A percentile compares a stretch with the other conserved stretches of the same genome.
These are phyloP conservation scores for Cladophialophora exuberans DNA, from an alignment of 2,329 filamentous ascomycete genomes.

Conservation along the genomic window DNA sequence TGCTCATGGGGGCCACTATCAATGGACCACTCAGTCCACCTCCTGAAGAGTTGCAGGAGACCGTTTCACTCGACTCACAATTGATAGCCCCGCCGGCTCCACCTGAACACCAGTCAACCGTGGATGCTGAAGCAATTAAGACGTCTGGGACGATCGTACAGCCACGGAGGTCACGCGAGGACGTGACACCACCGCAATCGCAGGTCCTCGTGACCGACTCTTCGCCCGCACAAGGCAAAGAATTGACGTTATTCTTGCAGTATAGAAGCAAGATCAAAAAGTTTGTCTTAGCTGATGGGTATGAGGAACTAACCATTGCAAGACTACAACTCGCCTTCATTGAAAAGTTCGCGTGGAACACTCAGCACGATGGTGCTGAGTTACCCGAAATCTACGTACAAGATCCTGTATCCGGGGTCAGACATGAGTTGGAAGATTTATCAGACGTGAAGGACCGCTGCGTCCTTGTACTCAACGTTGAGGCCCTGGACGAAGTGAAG, in stretches of 20 bases:
- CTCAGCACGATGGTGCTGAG: conserved; percentile 88
- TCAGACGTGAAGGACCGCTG: conserved; percentile 91
- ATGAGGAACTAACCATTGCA: conserved; percentile 81
- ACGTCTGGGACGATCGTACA: conserved; percentile 26
- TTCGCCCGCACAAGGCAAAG: conserved; percentile 77
- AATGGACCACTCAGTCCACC: conserved; percentile 57
- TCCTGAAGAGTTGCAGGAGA: conserved; percentile 41
- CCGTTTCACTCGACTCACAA: conserved; percentile 42
- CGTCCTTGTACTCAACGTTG: conserved; percentile 92
- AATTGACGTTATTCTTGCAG: conserved; percentile 77
- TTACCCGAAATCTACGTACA: conserved; percentile 98
- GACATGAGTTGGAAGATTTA: conserved; percentile 93
- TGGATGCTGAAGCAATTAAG: conserved; percentile 11
- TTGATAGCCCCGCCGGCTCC: conserved; percentile 19
- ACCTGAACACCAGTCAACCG: conserved; percentile 30
- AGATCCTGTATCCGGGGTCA: conserved; percentile 91
- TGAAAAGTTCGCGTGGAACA: conserved; percentile 99
- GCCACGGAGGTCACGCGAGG: conserved; percentile 16
- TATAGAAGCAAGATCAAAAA: conserved; percentile 35
- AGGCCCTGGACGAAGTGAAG: conserved; percentile 93
- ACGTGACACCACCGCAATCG: conserved; percentile 46
- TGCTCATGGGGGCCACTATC: conserved; percentile 58
- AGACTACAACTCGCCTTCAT: conserved; percentile 94
- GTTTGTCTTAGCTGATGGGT: conserved; percentile 54
- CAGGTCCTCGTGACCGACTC: conserved; percentile 62